phyloP scores from a whole-genome alignment of 2,329 filamentous ascomycete species.

The Fusarium ambrosium region DNA sequence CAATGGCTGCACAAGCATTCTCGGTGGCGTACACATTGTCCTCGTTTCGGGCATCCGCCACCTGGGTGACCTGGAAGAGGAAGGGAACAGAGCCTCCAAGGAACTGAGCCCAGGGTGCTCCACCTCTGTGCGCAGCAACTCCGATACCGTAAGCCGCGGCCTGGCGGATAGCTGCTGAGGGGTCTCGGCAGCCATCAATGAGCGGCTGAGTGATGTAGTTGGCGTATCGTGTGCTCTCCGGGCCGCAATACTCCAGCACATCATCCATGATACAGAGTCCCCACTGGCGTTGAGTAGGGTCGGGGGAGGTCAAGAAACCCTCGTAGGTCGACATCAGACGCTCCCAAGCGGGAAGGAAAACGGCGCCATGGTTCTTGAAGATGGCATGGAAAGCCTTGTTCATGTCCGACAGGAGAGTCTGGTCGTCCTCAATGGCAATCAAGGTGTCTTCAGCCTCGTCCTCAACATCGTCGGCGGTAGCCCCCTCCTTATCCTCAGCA shows the following conservation, averaged over 20 bases:
- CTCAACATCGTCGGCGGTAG: constrained; percentile 87
- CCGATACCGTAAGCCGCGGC: constrained; percentile 96
- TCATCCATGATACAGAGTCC: constrained; percentile 99
- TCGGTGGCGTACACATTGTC: constrained; percentile 98
- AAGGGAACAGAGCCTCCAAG: constrained; percentile 82
- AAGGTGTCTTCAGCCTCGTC: constrained; percentile 89
- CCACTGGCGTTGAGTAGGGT: constrained; percentile 96
- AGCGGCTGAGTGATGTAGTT: constrained; percentile 89
- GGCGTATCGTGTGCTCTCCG: constrained; percentile 88
- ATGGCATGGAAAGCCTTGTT: constrained; percentile 99
- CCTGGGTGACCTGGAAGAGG: constrained; percentile 86
- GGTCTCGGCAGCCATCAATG: constrained; percentile 86
- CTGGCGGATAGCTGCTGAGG: constrained; percentile 91
- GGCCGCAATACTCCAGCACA: constrained; percentile 95
- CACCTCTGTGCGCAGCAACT: constrained; percentile 93
- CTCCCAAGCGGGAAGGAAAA: constrained; percentile 91
- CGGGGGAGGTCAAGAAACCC: constrained; percentile 82
- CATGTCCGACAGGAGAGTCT: constrained; percentile 97
- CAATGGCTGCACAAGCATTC: constrained; percentile 95
- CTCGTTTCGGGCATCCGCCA: constrained; percentile 86
- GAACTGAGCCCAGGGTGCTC: constrained; percentile 88
- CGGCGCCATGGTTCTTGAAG: constrained; percentile 93
- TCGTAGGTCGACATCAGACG: constrained; percentile 87
- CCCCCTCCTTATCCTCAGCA: constrained; percentile 81
- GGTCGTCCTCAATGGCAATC: constrained; percentile 96